phyloP scores from a whole-genome alignment of 2,329 filamentous ascomycete genomes.

The Monosporascus sp. region DNA sequence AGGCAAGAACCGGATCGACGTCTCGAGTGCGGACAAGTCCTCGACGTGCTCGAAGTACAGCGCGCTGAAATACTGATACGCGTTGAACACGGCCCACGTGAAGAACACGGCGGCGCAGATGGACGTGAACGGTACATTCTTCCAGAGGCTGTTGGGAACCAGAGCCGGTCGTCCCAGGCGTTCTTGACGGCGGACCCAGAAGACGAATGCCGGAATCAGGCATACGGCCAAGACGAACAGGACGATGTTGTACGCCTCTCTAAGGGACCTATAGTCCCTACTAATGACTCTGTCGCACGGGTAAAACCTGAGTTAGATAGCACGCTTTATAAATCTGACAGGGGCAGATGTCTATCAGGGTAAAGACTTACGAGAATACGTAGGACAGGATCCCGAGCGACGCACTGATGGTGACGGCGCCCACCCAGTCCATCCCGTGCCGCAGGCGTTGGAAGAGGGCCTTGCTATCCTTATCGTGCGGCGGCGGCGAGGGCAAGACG shows the following conservation, averaged over 20 bases:
- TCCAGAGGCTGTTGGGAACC: constrained; percentile 57
- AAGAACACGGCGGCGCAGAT: constrained; percentile 47
- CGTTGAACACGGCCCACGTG: constrained; percentile 39
- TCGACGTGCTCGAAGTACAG: constrained; percentile 47
- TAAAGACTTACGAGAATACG: constrained; percentile 31
- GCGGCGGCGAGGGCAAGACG: constrained; percentile 19
- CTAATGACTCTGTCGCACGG: background rate
- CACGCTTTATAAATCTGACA: background rate
- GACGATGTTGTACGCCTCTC: constrained; percentile 34
- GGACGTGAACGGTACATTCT: constrained; percentile 46
- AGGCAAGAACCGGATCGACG: constrained; percentile 43
- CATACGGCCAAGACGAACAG: constrained; percentile 37
- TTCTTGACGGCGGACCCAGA: constrained; percentile 50
- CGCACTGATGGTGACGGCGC: constrained; percentile 31
- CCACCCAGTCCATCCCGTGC: constrained; percentile 41
- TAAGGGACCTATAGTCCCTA: constrained; percentile 18
- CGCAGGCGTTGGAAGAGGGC: background rate
- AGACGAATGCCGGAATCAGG: constrained; percentile 42
- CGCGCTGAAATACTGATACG: constrained; percentile 41
- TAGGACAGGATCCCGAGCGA: constrained; percentile 38
- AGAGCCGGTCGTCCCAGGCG: constrained; percentile 43
- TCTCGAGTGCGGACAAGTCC: constrained; percentile 36
- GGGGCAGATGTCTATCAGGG: background rate
- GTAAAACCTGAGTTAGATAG: background rate
- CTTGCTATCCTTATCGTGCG: constrained; percentile 9